A percentile compares a stretch with the other conserved stretches of the same genome.
Evolutionary conservation across 768 basidiomycete genomes (phyloP).

Genomic region (Termitomyces sp.): DNA sequence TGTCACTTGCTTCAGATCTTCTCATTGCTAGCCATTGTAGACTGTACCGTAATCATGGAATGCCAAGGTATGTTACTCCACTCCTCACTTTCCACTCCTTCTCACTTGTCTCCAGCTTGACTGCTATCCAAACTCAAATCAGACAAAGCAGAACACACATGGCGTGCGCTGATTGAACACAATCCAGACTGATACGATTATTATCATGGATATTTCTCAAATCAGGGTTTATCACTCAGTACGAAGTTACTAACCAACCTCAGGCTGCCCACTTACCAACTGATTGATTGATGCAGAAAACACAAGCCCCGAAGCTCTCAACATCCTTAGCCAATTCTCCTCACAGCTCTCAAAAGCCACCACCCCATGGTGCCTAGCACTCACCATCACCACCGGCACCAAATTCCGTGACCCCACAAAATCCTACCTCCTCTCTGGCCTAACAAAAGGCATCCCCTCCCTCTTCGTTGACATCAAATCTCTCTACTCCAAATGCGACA

Average conservation of each 20-base stretch:
- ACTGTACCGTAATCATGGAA: slow-evolving; percentile 68
- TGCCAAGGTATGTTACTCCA: slow-evolving; percentile 51
- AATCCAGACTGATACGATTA: slow-evolving; percentile 84
- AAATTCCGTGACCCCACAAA: slow-evolving; percentile 64
- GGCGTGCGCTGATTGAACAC: slow-evolving; percentile 76
- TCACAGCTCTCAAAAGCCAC: slow-evolving; percentile 63
- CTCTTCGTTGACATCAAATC: slow-evolving; percentile 91
- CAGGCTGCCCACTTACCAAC: neutral
- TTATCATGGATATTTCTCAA: slow-evolving; percentile 70
- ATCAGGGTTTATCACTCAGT: slow-evolving; percentile 70
- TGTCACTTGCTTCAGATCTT: neutral
- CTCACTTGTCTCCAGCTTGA: slow-evolving; percentile 52
- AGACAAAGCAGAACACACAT: slow-evolving; percentile 77
- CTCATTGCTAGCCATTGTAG: slow-evolving; percentile 47
- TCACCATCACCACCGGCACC: slow-evolving; percentile 65
- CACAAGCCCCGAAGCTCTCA: slow-evolving; percentile 50
- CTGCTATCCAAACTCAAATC: slow-evolving; percentile 65
- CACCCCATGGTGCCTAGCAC: slow-evolving; percentile 71
- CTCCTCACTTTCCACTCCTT: slow-evolving; percentile 1
- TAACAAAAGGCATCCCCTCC: slow-evolving; percentile 88
- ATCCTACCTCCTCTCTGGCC: slow-evolving; percentile 65
- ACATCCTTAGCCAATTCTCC: slow-evolving; percentile 58
- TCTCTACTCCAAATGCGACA: slow-evolving; percentile 73
- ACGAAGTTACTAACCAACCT: slow-evolving; percentile 16
- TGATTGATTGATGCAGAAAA: slow-evolving; percentile 47